Conservation (phyloP, 2,329 filamentous ascomycete genomes). For the Phyllosticta citriasiana region DNA sequence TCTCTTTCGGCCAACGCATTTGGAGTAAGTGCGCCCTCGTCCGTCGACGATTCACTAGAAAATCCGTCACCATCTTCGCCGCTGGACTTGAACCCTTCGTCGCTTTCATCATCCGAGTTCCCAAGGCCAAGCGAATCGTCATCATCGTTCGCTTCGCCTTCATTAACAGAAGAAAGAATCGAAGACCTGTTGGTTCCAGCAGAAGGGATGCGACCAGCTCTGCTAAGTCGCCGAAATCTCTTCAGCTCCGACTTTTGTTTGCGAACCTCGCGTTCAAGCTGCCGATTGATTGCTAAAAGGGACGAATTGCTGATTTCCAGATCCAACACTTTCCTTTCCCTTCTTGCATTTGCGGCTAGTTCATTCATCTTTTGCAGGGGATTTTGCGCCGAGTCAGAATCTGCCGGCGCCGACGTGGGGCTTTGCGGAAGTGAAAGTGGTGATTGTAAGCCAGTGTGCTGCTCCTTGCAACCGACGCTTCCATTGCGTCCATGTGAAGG, state of each 20-base stretch:
- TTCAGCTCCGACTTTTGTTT: slow-evolving; percentile 86
- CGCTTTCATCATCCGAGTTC: slow-evolving; percentile 21
- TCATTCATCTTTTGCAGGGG: slow-evolving; percentile 56
- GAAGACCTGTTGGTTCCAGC: slow-evolving; percentile 36
- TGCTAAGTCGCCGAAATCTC: slow-evolving; percentile 73
- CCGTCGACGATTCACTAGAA: slow-evolving; percentile 40
- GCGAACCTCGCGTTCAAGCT: slow-evolving; percentile 78
- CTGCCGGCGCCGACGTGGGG: slow-evolving; percentile 41
- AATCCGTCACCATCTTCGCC: slow-evolving; percentile 26
- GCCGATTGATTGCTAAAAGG: slow-evolving; percentile 87
- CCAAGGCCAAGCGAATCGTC: slow-evolving; percentile 28
- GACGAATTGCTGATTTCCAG: slow-evolving; percentile 95
- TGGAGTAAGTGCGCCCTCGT: slow-evolving; percentile 38
- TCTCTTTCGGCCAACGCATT: slow-evolving; percentile 33
- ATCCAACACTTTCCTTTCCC: slow-evolving; percentile 91
- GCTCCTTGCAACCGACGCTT: neutral
- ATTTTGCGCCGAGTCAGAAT: slow-evolving; percentile 1
- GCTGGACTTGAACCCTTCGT: slow-evolving; percentile 25
- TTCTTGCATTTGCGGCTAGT: slow-evolving; percentile 74
- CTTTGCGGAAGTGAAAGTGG: slow-evolving; percentile 36
- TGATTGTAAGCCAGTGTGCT: slow-evolving; percentile 7
- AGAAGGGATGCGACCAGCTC: slow-evolving; percentile 47
- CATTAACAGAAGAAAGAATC: slow-evolving; percentile 29
- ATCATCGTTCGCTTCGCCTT: slow-evolving; percentile 11
- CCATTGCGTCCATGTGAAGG: neutral